Conservation (phyloP, 371 early-diverging fungal species). For the Actinomortierella ambigua region DNA sequence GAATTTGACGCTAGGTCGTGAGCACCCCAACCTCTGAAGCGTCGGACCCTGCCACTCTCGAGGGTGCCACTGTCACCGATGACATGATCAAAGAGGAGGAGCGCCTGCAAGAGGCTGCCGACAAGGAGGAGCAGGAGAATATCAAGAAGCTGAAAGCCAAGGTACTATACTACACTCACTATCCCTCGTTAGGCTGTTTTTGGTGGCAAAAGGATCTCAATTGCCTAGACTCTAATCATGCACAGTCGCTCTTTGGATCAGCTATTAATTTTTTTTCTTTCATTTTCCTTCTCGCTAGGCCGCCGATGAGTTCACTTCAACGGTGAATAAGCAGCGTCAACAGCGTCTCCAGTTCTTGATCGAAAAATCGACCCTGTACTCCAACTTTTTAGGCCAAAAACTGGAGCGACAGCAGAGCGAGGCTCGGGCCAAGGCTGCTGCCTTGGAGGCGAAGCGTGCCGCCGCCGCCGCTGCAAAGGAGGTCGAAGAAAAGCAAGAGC, state of each 20-base stretch:
- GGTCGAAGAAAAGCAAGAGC: slow-evolving; percentile 15
- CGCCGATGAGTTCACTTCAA: slow-evolving; percentile 58
- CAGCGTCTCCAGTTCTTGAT: slow-evolving; percentile 82
- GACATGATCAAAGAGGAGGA: slow-evolving; percentile 59
- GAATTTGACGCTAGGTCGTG: slow-evolving; percentile 14
- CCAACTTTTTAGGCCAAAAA: slow-evolving; percentile 77
- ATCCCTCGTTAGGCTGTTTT: no score
- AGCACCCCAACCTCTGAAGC: slow-evolving; percentile 36
- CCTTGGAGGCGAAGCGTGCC: slow-evolving; percentile 35
- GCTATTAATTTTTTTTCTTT: not conserved
- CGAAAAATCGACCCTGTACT: slow-evolving; percentile 83
- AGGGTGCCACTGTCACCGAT: slow-evolving; percentile 40
- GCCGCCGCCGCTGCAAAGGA: slow-evolving; percentile 15
- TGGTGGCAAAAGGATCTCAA: not conserved
- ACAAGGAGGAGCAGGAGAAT: slow-evolving; percentile 52
- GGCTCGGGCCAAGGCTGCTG: slow-evolving; percentile 59
- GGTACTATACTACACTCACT: slow-evolving; percentile 2
- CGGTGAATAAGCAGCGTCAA: slow-evolving; percentile 70
- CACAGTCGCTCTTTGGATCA: no score
- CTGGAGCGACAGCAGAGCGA: slow-evolving; percentile 80
- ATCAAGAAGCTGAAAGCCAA: slow-evolving; percentile 54
- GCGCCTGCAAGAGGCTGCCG: slow-evolving; percentile 49
- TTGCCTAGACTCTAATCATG: not conserved
- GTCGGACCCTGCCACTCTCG: slow-evolving; percentile 15
- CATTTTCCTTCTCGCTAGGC: slow-evolving; percentile 46